Percentiles rank a stretch among this genome's conserved stretches.
Conservation (phyloP, 2,329 filamentous ascomycete genomes). For the Ilyonectria mors-panacis region DNA sequence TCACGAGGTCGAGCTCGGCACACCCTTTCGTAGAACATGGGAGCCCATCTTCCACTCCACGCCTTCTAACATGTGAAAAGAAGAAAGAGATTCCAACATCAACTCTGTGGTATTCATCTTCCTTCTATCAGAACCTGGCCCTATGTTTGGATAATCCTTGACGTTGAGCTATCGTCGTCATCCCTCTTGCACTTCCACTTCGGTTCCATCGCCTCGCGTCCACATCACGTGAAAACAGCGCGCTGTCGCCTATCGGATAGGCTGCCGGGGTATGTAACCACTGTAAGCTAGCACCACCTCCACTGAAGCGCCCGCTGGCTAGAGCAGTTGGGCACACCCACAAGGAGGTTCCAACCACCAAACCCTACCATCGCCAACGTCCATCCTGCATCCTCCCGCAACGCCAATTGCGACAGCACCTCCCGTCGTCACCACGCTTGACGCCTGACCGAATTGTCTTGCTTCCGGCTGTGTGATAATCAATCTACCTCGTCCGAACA, state of each 20-base stretch:
- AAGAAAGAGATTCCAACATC: background rate
- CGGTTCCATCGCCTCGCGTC: conserved; percentile 3
- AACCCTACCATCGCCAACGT: conserved; percentile 38
- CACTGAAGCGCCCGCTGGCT: conserved; percentile 9
- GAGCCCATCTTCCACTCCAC: conserved; percentile 2
- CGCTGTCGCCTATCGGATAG: conserved; percentile 41
- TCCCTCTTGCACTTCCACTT: conserved; percentile 4
- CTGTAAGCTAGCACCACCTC: conserved; percentile 41
- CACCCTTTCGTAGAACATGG: conserved; percentile 9
- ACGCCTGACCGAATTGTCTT: background rate
- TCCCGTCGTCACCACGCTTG: background rate
- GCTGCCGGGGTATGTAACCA: conserved; percentile 44
- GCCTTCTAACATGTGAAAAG: conserved; percentile 7
- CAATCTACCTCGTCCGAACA: conserved; percentile 10
- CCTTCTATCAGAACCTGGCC: background rate
- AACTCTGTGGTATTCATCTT: background rate
- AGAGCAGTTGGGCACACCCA: conserved; percentile 15
- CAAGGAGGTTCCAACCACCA: conserved; percentile 26
- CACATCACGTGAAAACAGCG: conserved; percentile 44
- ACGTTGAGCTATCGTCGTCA: conserved; percentile 19
- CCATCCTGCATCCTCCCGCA: conserved; percentile 27
- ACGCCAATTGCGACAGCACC: conserved; percentile 29
- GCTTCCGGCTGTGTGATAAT: conserved; percentile 23
- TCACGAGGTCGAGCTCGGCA: conserved; percentile 16
- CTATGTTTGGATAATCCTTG: background rate